These are phyloP conservation scores for Neofusicoccum sp. DNA, from an alignment of 2,329 filamentous ascomycete genomes.

Conservation along the genomic window DNA sequence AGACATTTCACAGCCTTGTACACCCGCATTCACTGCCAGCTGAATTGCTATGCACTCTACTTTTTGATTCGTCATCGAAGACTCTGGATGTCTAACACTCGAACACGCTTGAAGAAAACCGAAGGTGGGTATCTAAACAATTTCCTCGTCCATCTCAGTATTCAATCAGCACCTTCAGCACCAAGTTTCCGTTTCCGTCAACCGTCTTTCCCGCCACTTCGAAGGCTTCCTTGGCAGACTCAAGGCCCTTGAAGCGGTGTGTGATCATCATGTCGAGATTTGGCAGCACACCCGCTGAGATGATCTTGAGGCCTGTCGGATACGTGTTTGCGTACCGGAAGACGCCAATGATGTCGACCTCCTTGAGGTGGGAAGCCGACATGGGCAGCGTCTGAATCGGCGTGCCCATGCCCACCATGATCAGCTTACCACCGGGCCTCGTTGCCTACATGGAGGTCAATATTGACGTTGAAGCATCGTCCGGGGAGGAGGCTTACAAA, in stretches of 20 bases:
- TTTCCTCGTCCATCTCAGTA: not conserved
- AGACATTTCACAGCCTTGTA: too few species aligned
- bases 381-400: slow-evolving; percentile 55
- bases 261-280: slow-evolving; percentile 54
- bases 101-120: not conserved
- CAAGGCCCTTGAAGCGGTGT: slow-evolving; percentile 49
- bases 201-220: slow-evolving; percentile 50
- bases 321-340: slow-evolving; percentile 57
- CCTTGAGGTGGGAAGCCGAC: slow-evolving; percentile 54
- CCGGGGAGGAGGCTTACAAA: slow-evolving; percentile 33
- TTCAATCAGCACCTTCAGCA: slow-evolving; percentile 53
- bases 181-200: slow-evolving; percentile 52
- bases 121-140: not conserved
- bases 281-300: slow-evolving; percentile 50
- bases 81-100: not conserved
- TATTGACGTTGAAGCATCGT: too few species aligned
- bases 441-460: slow-evolving; percentile 31
- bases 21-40: too few species aligned
- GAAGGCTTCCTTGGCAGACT: slow-evolving; percentile 52
- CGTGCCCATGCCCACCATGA: slow-evolving; percentile 59
- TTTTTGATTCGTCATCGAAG: too few species aligned
- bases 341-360: slow-evolving; percentile 58
- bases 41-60: too few species aligned
- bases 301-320: slow-evolving; percentile 53
- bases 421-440: slow-evolving; percentile 51